phyloP scores from a whole-genome alignment of 768 basidiomycete genomes.

The Amanita pseudoporphyria region DNA sequence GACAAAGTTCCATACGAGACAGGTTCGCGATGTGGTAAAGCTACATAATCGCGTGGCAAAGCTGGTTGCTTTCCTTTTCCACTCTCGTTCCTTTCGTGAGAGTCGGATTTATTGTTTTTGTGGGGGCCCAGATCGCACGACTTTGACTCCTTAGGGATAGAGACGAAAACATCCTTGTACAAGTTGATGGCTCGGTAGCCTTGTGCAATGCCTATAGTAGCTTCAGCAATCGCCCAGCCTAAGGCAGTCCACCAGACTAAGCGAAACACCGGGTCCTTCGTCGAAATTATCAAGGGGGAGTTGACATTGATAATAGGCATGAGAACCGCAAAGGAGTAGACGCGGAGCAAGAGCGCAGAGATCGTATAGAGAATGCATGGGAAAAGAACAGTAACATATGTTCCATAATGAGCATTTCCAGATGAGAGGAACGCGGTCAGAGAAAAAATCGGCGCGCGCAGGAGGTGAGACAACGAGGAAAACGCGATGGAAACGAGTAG shows the following conservation, averaged over 20 bases:
- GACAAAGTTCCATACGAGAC: not conserved
- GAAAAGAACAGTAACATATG: slow-evolving; percentile 13
- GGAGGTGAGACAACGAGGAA: slow-evolving; percentile 48
- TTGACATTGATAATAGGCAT: slow-evolving; percentile 15
- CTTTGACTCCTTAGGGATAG: not conserved
- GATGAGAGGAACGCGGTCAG: slow-evolving; percentile 20
- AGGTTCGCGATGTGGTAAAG: not conserved
- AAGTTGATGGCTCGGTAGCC: slow-evolving; percentile 60
- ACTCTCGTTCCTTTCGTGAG: not conserved
- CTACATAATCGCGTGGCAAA: not conserved
- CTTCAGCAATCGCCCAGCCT: slow-evolving; percentile 67
- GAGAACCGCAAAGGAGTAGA: slow-evolving; percentile 43
- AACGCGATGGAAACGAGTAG: slow-evolving; percentile 49
- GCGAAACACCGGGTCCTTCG: slow-evolving; percentile 46
- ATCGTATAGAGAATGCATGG: slow-evolving; percentile 38
- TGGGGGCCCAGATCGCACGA: not conserved
- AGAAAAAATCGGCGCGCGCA: slow-evolving; percentile 38
- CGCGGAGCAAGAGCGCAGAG: slow-evolving; percentile 43
- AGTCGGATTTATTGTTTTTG: not conserved
- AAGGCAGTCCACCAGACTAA: slow-evolving; percentile 73
- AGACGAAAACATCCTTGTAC: slow-evolving; percentile 61
- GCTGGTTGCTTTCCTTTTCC: slow-evolving; percentile 6
- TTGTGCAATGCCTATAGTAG: slow-evolving; percentile 52
- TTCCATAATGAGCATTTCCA: slow-evolving; percentile 13
- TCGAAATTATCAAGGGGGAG: slow-evolving; percentile 40